Percentiles rank a stretch among this genome's conserved stretches.
Conservation (phyloP, 2,329 filamentous ascomycete genomes). For the Cryphonectria parasitica region DNA sequence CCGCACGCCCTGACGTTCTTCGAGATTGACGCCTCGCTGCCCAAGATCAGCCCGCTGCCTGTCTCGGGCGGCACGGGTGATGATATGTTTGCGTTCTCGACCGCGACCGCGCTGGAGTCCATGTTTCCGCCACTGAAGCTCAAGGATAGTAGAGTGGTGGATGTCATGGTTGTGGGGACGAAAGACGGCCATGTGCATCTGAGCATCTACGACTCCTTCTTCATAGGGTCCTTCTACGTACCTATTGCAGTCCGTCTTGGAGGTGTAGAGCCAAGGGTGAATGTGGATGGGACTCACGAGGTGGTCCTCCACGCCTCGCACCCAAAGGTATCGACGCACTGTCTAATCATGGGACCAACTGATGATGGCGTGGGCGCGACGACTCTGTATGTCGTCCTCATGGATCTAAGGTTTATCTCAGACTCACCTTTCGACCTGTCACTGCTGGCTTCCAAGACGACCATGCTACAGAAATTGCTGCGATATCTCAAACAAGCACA, state of each 20-base stretch:
- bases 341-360: conserved; percentile 59
- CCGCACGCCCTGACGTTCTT: conserved; percentile 74
- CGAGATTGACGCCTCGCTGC: conserved; percentile 76
- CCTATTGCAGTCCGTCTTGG: conserved; percentile 13
- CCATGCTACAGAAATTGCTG: conserved; percentile 82
- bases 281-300: conserved; percentile 38
- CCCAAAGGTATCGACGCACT: conserved; percentile 74
- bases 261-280: conserved; percentile 20
- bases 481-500: conserved; percentile 84
- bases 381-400: conserved; percentile 66
- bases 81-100: conserved; percentile 67
- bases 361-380: conserved; percentile 42
- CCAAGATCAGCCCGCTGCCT: conserved; percentile 74
- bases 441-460: conserved; percentile 82
- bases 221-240: conserved; percentile 66
- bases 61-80: conserved; percentile 64
- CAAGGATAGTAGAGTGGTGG: conserved; percentile 73
- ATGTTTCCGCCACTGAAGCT: conserved; percentile 67
- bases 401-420: conserved; percentile 83
- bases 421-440: conserved; percentile 80
- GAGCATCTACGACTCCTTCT: conserved; percentile 84
- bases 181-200: conserved; percentile 73
- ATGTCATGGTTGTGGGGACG: conserved; percentile 77
- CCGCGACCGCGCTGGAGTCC: conserved; percentile 69
- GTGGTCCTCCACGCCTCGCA: conserved; percentile 71